Base-by-base conservation (phyloP, 345 rosid genomes). In the Psidium friedrichsthalianum region DNA sequence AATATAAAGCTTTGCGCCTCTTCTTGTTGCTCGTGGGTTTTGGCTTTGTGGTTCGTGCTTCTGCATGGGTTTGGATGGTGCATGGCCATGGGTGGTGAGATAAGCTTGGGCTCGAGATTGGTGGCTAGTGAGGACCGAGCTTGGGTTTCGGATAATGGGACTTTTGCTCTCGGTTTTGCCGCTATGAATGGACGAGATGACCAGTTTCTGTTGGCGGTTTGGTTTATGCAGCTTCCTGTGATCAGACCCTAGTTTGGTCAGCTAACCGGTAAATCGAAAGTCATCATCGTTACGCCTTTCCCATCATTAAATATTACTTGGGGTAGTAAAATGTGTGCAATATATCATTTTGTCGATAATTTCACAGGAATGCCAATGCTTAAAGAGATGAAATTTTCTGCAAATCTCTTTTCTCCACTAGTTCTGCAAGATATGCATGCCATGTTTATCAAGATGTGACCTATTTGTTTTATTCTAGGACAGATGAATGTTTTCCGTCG, bases 141-240 rank as follows among this genome's bases (percentile, higher is more conserved):
- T 8, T 94, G 98, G 98, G 88, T 90, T 82, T 97, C 99, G 0
- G 90, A 91, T 18, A 94, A 93, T 64, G 92, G 96, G 49, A 91
- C 99, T 42, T 96, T 95, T 83, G 95, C 96, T 40, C 88, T 94
- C 32, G 98, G 99, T 57, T 96, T 97, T 91, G 88, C 93, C 76
- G 32, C 42, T 42, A 5, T 86, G 84, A 51, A 88, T 84, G 8
- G 88, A 86, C 58, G 82, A 47, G 44, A 82, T 11, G 91, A 90
- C 85, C 86, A 83, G 18, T 92, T 92, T 88, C 91, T 88, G 69
- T 59, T 95, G 8, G 95, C 93, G 22, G 92, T 95, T 84, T 97
- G 98, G 98, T 94, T 94, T 84, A 88, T 91, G 4, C 89, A 93
- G 85, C 95, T 95, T 87, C 99, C 98, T 16, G 97, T 25, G 98